These are phyloP conservation scores for Spergularia marina DNA, from an alignment of 148 eudicot species.

Conservation along the genomic window DNA sequence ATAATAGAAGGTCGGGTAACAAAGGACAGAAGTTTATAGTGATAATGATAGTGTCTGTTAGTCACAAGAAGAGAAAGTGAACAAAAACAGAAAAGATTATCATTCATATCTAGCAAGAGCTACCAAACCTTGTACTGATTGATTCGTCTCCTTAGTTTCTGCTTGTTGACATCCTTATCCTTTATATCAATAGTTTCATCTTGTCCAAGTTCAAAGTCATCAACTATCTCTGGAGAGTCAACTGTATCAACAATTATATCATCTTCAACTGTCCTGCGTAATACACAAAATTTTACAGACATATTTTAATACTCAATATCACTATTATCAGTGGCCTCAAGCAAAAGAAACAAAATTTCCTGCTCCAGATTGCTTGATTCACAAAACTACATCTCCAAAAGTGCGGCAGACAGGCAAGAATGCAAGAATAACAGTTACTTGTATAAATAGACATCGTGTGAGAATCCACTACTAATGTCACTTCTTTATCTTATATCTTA, in stretches of 20 bases:
- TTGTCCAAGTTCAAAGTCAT: constrained; percentile 93
- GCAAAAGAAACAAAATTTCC: background rate
- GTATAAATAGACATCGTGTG: background rate
- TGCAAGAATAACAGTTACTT: background rate
- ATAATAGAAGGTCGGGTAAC: background rate
- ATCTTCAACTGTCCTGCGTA: constrained; percentile 85
- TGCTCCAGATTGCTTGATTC: background rate
- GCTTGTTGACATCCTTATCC: constrained; percentile 76
- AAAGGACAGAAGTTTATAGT: background rate
- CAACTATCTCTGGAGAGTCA: constrained; percentile 78
- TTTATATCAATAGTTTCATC: constrained; percentile 90
- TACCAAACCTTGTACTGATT: constrained; percentile 66
- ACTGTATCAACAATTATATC: constrained; percentile 82
- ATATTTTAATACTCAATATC: background rate
- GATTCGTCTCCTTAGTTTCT: constrained; percentile 72
- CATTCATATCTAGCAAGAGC: background rate
- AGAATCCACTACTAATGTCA: background rate
- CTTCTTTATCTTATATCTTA: no score
- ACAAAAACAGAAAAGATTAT: background rate
- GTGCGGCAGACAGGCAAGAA: background rate
- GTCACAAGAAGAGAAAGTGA: background rate
- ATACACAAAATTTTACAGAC: background rate
- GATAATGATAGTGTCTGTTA: background rate
- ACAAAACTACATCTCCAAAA: background rate
- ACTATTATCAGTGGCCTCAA: background rate